Percentiles rank a stretch among this genome's conserved stretches.
phyloP scores from a whole-genome alignment of 768 basidiomycete species.

The Lentinus brumalis region DNA sequence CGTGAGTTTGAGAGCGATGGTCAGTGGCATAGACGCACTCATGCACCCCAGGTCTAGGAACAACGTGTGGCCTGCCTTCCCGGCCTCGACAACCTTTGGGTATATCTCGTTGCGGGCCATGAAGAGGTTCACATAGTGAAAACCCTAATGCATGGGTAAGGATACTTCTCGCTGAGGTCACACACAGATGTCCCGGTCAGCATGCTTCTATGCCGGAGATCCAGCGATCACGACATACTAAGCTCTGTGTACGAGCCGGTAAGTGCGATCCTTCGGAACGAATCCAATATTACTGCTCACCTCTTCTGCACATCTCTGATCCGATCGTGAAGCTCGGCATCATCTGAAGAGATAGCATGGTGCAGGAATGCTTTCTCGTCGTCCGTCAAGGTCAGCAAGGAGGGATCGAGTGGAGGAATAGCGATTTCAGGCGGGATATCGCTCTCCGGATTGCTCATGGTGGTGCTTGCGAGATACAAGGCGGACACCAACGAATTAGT shows the following conservation, averaged over 20 bases:
- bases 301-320: constrained; percentile 31
- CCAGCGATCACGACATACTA: constrained; percentile 25
- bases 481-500: neutral
- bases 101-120: constrained; percentile 32
- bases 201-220: neutral
- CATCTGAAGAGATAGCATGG: constrained; percentile 24
- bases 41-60: constrained; percentile 38
- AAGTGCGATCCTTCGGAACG: neutral
- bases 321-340: constrained; percentile 24
- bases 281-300: constrained; percentile 11
- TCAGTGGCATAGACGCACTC: constrained; percentile 26
- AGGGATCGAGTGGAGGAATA: constrained; percentile 26
- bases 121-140: constrained; percentile 34
- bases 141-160: constrained; percentile 36
- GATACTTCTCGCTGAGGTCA: constrained; percentile 26
- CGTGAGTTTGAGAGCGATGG: neutral
- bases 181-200: neutral
- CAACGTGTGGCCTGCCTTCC: constrained; percentile 23
- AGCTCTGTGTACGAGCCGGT: constrained; percentile 21
- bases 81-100: constrained; percentile 26
- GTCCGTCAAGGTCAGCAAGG: constrained; percentile 21
- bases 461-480: neutral
- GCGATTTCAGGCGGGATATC: constrained; percentile 12
- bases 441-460: constrained; percentile 3
- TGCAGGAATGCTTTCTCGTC: constrained; percentile 28